Percentiles rank a stretch among this genome's conserved stretches.
phyloP scores from a whole-genome alignment of 495 filamentous ascomycete species.

The Penicillium bialowiezense region DNA sequence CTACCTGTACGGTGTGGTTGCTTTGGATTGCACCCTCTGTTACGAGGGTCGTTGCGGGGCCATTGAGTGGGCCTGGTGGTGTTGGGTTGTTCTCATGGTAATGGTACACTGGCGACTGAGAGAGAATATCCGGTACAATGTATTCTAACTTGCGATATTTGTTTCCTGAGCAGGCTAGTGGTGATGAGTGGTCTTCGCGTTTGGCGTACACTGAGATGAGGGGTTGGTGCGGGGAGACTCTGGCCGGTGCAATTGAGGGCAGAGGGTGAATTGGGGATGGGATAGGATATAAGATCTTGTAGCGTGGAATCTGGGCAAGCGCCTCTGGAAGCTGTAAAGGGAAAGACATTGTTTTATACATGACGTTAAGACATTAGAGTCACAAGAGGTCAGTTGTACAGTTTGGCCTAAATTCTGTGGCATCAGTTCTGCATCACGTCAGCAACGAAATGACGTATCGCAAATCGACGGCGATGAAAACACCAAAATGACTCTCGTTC shows the following conservation, averaged over 20 bases:
- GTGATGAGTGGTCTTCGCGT: slow-evolving; percentile 40
- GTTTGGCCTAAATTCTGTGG: neutral
- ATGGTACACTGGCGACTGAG: slow-evolving; percentile 11
- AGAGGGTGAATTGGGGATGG: slow-evolving; percentile 36
- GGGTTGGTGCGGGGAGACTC: slow-evolving; percentile 6
- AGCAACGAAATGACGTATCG: slow-evolving; percentile 5
- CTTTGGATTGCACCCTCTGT: slow-evolving; percentile 44
- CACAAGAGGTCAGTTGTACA: neutral
- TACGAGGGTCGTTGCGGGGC: slow-evolving; percentile 30
- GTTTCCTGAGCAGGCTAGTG: slow-evolving; percentile 38
- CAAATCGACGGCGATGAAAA: neutral
- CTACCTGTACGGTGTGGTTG: slow-evolving; percentile 42
- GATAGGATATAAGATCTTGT: slow-evolving; percentile 30
- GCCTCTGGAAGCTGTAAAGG: slow-evolving; percentile 21
- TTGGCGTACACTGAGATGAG: slow-evolving; percentile 32
- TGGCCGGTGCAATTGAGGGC: slow-evolving; percentile 14
- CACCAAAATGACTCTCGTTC: slow-evolving; percentile 29
- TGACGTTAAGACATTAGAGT: neutral
- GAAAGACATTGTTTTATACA: slow-evolving; percentile 2
- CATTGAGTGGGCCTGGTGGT: neutral
- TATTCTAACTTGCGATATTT: slow-evolving; percentile 48
- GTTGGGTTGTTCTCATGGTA: slow-evolving; percentile 21
- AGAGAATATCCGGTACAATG: slow-evolving; percentile 37
- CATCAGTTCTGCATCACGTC: neutral
- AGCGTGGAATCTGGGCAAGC: slow-evolving; percentile 30